A percentile compares a stretch with the other conserved stretches of the same genome.
Conservation (phyloP, 2,329 filamentous ascomycete species). For the Neonectria ditissima region DNA sequence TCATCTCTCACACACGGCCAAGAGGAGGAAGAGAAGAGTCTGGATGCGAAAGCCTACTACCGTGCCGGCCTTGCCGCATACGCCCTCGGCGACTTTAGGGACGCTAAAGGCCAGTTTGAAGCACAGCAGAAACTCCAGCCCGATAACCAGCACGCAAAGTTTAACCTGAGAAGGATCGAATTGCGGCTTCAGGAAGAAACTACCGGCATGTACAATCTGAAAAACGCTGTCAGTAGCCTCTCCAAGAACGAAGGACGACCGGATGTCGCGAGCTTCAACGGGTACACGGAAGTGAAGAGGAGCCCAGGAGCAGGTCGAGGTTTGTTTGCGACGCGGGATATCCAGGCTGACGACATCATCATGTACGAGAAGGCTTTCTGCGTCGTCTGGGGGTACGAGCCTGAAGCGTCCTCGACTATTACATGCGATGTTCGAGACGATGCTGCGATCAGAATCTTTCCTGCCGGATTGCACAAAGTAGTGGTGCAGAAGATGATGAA, state of each 20-base stretch:
- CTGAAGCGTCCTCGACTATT: constrained; percentile 45
- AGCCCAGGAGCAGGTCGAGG: constrained; percentile 50
- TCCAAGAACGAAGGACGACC: constrained; percentile 45
- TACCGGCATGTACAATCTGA: constrained; percentile 39
- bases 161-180: constrained; percentile 36
- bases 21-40: constrained; percentile 23
- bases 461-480: constrained; percentile 47
- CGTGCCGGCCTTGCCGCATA: constrained; percentile 49
- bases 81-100: constrained; percentile 40
- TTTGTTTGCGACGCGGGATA: constrained; percentile 50
- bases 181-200: constrained; percentile 43
- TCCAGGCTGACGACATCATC: constrained; percentile 46
- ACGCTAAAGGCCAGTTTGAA: constrained; percentile 42
- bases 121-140: constrained; percentile 43
- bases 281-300: constrained; percentile 42
- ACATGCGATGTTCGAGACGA: constrained; percentile 49
- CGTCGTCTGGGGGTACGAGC: constrained; percentile 48
- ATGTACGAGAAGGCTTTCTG: constrained; percentile 53
- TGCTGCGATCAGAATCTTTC: constrained; percentile 44
- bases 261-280: constrained; percentile 46
- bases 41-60: constrained; percentile 49
- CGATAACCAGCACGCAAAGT: constrained; percentile 28
- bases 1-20: constrained; percentile 44
- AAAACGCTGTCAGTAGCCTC: constrained; percentile 38
- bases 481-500: constrained; percentile 43